Evolutionary conservation across 148 eudicot genomes (phyloP), one percentile per base, ranked within the genome.

Genomic region (Tetragonia tetragonoides): DNA sequence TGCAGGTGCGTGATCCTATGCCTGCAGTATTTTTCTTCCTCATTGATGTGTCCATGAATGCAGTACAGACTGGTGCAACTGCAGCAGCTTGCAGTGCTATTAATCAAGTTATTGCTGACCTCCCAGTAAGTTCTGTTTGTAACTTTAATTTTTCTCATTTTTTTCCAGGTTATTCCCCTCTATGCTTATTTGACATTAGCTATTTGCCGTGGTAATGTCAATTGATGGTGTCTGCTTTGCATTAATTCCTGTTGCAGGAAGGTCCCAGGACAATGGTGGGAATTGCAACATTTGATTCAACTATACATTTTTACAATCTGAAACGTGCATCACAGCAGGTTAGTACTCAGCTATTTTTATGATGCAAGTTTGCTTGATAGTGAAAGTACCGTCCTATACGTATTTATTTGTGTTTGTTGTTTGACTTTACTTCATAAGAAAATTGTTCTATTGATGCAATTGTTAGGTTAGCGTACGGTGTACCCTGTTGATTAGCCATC

Each of bases 21-120:
- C 98, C 97, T 68, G 95, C 97, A 49, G 94, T 92, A 66, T 91
- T 85, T 80, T 95, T 95, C 93, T 95, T 95, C 84, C 90, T 95
- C 47, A 82, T 95, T 77, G 98, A 95, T 79, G 98, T 95, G 57
- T 95, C 98, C 73, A 85, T 90, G 92, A 91, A 95, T 70, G 91
- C 98, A 59, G 77, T 92, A 74, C 98, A 95, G 85, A 95, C 92
- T 83, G 98, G 98, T 70, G 97, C 98, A 77, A 91, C 98, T 80
- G 98, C 97, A 66, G 98, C 96, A 40, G 94, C 97, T 78, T 95
- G 98, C 85, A 89, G 97, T 87, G 98, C 98, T 73, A 92, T 95
- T 74, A 91, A 72, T 87, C 98, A 91, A 92, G 91, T 92, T 75
- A 86, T 95, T 80, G 78, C 96, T 70, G 98, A 95, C 88, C 97